Conservation (phyloP, 345 rosid genomes). For the Aquilaria malaccensis region DNA sequence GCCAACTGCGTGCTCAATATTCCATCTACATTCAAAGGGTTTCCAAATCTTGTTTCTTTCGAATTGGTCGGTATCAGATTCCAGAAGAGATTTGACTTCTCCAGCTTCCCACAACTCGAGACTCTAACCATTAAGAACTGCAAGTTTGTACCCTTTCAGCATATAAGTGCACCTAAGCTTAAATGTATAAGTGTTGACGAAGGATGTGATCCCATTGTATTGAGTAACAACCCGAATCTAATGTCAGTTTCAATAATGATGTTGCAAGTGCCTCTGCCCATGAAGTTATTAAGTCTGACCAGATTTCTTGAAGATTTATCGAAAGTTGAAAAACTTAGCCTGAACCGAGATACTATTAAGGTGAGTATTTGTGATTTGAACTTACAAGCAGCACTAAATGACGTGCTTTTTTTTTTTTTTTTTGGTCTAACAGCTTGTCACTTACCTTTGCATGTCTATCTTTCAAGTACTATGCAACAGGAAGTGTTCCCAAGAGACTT, state of each 20-base stretch:
- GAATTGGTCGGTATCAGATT: background rate
- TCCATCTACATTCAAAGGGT: constrained; percentile 1
- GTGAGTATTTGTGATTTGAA: background rate
- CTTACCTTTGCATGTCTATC: background rate
- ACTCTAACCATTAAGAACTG: background rate
- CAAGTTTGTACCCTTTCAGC: background rate
- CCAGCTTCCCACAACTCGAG: background rate
- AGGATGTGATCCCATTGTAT: background rate
- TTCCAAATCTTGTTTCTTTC: background rate
- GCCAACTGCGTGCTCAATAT: constrained; percentile 23
- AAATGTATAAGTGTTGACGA: background rate
- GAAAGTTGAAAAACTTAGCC: background rate
- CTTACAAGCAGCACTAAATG: no score
- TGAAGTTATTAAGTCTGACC: background rate
- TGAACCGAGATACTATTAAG: background rate
- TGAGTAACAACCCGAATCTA: background rate
- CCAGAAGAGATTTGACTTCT: background rate
- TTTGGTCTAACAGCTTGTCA: no score
- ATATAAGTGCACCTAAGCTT: background rate
- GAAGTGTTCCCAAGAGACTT: background rate
- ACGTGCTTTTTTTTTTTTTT: no score
- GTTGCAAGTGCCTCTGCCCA: background rate
- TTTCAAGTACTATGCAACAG: background rate
- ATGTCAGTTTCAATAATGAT: background rate
- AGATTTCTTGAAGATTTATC: background rate